Evolutionary conservation across 176 grass and related monocot genomes (phyloP), one percentile per base, ranked within the genome.

Genomic region (Phoenix dactylifera): DNA sequence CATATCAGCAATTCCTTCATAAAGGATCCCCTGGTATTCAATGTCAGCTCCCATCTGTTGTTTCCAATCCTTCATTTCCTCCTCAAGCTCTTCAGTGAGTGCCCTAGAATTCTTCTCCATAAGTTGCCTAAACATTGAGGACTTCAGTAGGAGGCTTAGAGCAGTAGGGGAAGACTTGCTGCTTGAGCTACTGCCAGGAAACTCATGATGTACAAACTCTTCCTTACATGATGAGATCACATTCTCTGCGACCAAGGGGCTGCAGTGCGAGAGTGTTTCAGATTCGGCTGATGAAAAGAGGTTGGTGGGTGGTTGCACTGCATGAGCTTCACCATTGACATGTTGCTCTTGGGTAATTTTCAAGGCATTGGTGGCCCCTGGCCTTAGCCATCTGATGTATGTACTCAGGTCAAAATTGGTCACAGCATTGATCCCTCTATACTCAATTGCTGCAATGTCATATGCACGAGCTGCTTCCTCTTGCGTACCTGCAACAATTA

Each of bases 371-470:
- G 77, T 61, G 35, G 56, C 5, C 23, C 26, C 39, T 6, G 86
- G 78, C 25, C 82, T 89, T 6, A 85, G 74, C 86, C 86, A 85
- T 22, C 74, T 78, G 78, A 89, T 89, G 72, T 89, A 89, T 32
- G 80, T 68, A 77, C 81, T 81, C 49, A 89, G 73, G 54, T 89
- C 86, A 70, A 89, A 84, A 74, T 89, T 89, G 29, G 86, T 89
- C 66, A 89, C 86, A 18, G 86, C 86, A 29, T 89, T 84, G 67
- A 84, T 84, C 67, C 86, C 86, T 15, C 77, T 74, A 74, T 89
- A 89, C 66, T 89, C 86, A 29, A 89, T 85, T 10, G 81, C 86
- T 10, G 86, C 86, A 49, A 85, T 89, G 86, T 89, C 86, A 68
- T 89, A 89, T 15, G 86, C 86, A 1, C 74, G 73, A 2, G 81